Conservation (phyloP, 768 basidiomycete genomes). For the Hydnomerulius pinastri region DNA sequence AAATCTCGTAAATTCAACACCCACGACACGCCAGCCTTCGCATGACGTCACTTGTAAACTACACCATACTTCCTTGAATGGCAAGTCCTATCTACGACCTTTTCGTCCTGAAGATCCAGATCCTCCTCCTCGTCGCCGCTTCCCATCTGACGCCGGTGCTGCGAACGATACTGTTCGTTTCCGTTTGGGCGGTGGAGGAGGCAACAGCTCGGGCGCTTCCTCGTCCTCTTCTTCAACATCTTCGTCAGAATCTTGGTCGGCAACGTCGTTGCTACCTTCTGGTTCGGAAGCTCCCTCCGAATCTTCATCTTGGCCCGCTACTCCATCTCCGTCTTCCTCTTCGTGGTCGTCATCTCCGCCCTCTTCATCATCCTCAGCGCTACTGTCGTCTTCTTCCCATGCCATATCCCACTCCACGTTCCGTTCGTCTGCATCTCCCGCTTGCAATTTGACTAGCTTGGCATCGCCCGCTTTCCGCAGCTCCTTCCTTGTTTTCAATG, state of each 20-base stretch:
- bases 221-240: conserved; percentile 47
- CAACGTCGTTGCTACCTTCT: conserved; percentile 29
- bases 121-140: conserved; percentile 11
- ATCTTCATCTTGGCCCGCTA: conserved; percentile 33
- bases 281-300: conserved; percentile 36
- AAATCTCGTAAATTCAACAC: background rate
- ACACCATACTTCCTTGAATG: background rate
- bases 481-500: conserved; percentile 60
- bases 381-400: conserved; percentile 36
- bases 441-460: conserved; percentile 59
- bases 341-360: conserved; percentile 42
- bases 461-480: conserved; percentile 51
- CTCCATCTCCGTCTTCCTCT: conserved; percentile 36
- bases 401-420: conserved; percentile 40
- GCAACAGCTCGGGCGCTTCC: conserved; percentile 40
- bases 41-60: conserved; percentile 5
- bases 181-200: conserved; percentile 42
- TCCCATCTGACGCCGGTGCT: conserved; percentile 16
- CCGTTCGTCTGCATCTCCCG: conserved; percentile 42
- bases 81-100: background rate
- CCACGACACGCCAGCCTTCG: background rate
- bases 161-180: conserved; percentile 53
- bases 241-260: conserved; percentile 28
- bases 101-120: conserved; percentile 10
- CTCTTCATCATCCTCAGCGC: conserved; percentile 33